These are phyloP conservation scores for Straminergon stramineum DNA, from an alignment of 225 moss, liverwort and hornwort species.

Conservation along the genomic window DNA sequence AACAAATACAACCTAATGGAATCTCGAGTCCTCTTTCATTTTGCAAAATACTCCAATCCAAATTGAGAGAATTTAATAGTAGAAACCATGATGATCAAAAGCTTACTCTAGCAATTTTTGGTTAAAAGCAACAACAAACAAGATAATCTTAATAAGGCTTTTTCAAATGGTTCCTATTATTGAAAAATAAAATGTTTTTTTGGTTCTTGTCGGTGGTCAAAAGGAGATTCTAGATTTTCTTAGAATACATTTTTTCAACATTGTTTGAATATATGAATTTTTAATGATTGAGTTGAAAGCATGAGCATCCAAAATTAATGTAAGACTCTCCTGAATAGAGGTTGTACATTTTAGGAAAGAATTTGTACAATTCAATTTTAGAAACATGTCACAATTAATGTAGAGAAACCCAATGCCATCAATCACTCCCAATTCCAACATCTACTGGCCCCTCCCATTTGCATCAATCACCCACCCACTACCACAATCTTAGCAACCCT, in stretches of 20 bases:
- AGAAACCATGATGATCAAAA: not conserved
- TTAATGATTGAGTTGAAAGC: not conserved
- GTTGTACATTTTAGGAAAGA: too few relatives aligned
- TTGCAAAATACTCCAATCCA: not conserved
- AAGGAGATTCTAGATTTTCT: not conserved
- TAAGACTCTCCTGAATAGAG: not conserved
- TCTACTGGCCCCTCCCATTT: too few relatives aligned
- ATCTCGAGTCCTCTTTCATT: not conserved
- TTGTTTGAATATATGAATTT: not conserved
- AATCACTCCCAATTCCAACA: too few relatives aligned
- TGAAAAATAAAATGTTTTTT: not conserved
- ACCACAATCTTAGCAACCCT: too few relatives aligned
- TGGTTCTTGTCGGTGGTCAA: not conserved
- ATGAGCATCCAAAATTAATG: fast-evolving
- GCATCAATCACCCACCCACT: too few relatives aligned
- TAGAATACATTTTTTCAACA: not conserved
- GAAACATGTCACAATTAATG: too few relatives aligned
- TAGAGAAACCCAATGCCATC: too few relatives aligned
- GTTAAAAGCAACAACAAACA: not conserved
- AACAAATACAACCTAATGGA: not conserved
- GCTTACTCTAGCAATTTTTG: not conserved
- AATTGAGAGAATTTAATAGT: not conserved
- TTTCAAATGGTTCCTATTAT: not conserved
- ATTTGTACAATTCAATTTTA: too few relatives aligned
- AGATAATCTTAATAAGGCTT: fast-evolving